Base-by-base conservation (phyloP, 768 basidiomycete species). In the Candolleomyces efflorescens region DNA sequence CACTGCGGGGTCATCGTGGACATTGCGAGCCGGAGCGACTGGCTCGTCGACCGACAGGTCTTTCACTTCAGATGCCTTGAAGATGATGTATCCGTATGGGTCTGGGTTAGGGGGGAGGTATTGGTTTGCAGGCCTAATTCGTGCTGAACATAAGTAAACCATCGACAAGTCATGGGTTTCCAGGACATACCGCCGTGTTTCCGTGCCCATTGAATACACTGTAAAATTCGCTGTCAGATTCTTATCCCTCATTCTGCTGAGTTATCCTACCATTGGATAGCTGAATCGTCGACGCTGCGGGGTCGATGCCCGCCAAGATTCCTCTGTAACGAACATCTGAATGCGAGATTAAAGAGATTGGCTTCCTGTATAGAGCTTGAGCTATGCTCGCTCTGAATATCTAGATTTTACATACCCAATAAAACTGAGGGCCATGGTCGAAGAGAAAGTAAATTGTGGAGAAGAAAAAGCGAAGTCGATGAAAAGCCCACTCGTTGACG, bases 191-290 rank as follows among this genome's bases (percentile, higher is more conserved):
- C 89, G 83, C 67, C 92, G 83, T 59, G 83, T 78, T 70, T 94
- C 92, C 1, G 92, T 94, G 38, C 92, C 92, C 90, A 93, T 91
- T 41, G 91, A 93, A 68, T 79, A 92, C 41, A 94, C 92, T 82
- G 55, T 9, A 36, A 45, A 75, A 58, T 20, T 49, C 11, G 15
- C 12, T 18, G 55, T 63, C 37, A 59, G 52, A 5, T 61, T 32
- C 9, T 39, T 3, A 2, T 22, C 20, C 37, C 6, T 23, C 39
- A 27, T 18, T 26, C 2, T 22, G 39, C 23, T 60, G 48, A 37
- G 22, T 64, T 44, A 57, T 59, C 78, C 44, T 60, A 91, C 92
- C 92, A 80, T 92, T 92, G 32, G 89, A 90, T 38, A 94, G 81
- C 68, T 90, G 89, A 62, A 94, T 94, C 3, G 92, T 94, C 11